Evolutionary conservation across 169 alveolate genomes (phyloP).

Genomic region (Plasmodium berghei): DNA sequence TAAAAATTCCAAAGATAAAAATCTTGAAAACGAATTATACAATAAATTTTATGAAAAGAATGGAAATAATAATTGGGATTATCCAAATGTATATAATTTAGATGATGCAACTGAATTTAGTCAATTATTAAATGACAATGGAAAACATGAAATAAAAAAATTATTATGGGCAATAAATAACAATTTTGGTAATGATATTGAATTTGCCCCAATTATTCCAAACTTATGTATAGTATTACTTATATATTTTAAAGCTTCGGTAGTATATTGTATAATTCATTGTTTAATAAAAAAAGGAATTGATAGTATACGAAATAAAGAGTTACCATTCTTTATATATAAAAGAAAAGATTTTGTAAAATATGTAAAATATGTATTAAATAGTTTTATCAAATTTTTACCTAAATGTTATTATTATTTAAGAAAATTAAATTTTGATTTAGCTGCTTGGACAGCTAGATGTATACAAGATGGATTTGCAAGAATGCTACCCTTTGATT

Average conservation of each 20-base stretch:
- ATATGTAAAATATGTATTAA: constrained; percentile 52
- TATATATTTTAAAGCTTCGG: constrained; percentile 82
- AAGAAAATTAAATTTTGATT: constrained; percentile 80
- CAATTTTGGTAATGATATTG: constrained; percentile 81
- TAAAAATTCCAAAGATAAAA: constrained; percentile 6
- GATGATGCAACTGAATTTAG: constrained; percentile 84
- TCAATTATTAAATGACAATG: constrained; percentile 78
- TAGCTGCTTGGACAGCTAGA: constrained; percentile 87
- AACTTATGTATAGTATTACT: constrained; percentile 81
- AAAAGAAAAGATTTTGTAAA: constrained; percentile 68
- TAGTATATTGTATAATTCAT: constrained; percentile 81
- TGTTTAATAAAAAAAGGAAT: constrained; percentile 80
- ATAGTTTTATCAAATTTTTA: constrained; percentile 46
- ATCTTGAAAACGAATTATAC: constrained; percentile 43
- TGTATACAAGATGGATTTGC: constrained; percentile 85
- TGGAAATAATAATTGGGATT: not conserved
- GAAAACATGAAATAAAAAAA: constrained; percentile 82
- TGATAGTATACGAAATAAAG: constrained; percentile 48
- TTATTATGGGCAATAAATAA: constrained; percentile 84
- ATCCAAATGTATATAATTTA: constrained; percentile 79
- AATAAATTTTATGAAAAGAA: constrained; percentile 53
- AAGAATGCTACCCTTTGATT: constrained; percentile 83
- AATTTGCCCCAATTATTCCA: constrained; percentile 85
- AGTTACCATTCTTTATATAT: constrained; percentile 54
- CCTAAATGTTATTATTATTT: constrained; percentile 73